Evolutionary conservation across 1,284 basidiomycete genomes (phyloP).

Genomic region (Meripilus lineatus): DNA sequence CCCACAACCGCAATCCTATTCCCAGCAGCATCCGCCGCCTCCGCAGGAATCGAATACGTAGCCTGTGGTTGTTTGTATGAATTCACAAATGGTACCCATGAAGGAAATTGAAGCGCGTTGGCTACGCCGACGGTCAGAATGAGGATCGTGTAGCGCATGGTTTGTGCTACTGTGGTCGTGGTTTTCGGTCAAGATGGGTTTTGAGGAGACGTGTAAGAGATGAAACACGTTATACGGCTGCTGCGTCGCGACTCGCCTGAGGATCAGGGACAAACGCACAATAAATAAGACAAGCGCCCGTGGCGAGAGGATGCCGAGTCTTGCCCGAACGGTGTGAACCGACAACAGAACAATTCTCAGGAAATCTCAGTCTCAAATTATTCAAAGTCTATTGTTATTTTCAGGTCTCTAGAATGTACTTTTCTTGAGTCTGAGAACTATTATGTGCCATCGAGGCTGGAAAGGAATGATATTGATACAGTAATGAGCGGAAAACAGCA

Average conservation of each 20-base stretch:
- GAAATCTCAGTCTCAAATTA: too few relatives aligned
- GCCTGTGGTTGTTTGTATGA: neutral
- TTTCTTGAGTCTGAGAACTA: too few relatives aligned
- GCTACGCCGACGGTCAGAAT: neutral
- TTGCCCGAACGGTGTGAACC: neutral
- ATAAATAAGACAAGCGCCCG: too few relatives aligned
- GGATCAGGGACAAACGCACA: neutral
- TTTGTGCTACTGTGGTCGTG: neutral
- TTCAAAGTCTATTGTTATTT: too few relatives aligned
- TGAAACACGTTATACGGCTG: neutral
- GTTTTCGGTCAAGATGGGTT: neutral
- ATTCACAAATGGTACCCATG: constrained; percentile 7
- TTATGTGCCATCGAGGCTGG: too few relatives aligned
- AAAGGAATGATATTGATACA: too few relatives aligned
- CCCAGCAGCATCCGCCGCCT: constrained; percentile 16
- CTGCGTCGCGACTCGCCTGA: neutral
- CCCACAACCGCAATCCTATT: constrained; percentile 74
- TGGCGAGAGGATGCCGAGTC: too few relatives aligned
- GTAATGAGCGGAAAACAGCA: too few relatives aligned
- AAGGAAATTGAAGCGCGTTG: constrained; percentile 4
- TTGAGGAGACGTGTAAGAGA: neutral
- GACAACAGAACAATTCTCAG: constrained; percentile 1
- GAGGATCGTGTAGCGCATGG: constrained; percentile 2
- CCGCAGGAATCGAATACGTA: constrained; percentile 6
- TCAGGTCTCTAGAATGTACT: too few relatives aligned